Percentiles rank a stretch among this genome's conserved stretches.
These are phyloP conservation scores for Dendrocalamus latiflorus DNA, from an alignment of 202 grass and related monocot species.

Conservation along the genomic window DNA sequence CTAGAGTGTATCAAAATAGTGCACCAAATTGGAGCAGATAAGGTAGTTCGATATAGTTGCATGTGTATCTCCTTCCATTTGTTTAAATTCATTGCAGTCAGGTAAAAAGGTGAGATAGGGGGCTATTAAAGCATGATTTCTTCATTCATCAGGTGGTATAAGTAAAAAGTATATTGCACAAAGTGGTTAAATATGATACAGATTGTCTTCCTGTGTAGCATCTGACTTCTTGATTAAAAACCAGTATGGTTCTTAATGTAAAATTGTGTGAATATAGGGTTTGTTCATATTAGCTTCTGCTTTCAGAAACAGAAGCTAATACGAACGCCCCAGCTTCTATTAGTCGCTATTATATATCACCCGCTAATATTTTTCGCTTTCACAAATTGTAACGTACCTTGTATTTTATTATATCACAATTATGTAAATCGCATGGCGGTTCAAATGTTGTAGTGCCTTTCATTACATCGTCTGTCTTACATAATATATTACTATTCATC, in stretches of 20 bases:
- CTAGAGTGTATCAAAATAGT: conserved; percentile 26
- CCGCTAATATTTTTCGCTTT: too few relatives aligned
- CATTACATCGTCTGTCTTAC: too few relatives aligned
- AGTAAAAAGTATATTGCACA: conserved; percentile 35
- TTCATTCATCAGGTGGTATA: conserved; percentile 39
- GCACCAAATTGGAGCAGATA: conserved; percentile 6
- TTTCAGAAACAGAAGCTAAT: too few relatives aligned
- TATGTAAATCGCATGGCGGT: too few relatives aligned
- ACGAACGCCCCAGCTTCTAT: too few relatives aligned
- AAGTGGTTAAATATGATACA: conserved; percentile 18
- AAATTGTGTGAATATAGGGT: conserved; percentile 16
- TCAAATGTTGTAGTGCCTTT: too few relatives aligned
- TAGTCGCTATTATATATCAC: too few relatives aligned
- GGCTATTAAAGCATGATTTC: conserved; percentile 12
- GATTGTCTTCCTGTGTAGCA: background rate
- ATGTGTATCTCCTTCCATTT: conserved; percentile 30
- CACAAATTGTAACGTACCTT: too few relatives aligned
- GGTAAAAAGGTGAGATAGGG: conserved; percentile 27
- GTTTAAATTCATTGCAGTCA: background rate
- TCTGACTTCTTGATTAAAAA: background rate
- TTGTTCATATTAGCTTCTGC: too few relatives aligned
- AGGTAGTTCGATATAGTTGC: conserved; percentile 20
- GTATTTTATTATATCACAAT: too few relatives aligned
- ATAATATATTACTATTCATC: too few relatives aligned
- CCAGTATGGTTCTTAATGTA: background rate